A percentile compares a stretch with the other conserved stretches of the same genome.
phyloP scores from a whole-genome alignment of 1,284 basidiomycete genomes.

The Ustilago curta region DNA sequence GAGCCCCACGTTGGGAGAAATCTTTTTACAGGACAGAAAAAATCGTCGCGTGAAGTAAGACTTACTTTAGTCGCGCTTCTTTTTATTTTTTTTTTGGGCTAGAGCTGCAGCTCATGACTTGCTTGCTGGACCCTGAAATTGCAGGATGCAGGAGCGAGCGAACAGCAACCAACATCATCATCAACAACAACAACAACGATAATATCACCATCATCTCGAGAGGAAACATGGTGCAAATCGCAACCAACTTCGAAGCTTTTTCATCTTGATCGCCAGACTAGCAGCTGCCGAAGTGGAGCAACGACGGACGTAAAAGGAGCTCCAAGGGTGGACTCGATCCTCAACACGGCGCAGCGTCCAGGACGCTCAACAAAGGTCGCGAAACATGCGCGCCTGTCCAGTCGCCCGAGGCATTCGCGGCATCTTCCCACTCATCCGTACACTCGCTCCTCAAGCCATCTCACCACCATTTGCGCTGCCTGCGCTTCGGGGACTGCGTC shows the following conservation, averaged over 20 bases:
- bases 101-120: not conserved
- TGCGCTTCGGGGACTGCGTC: slow-evolving; percentile 34
- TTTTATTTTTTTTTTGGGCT: not conserved
- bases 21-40: slow-evolving; percentile 31
- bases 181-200: not conserved
- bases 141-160: not conserved
- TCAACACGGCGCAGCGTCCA: too few relatives aligned
- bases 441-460: slow-evolving; percentile 31
- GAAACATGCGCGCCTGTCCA: slow-evolving; percentile 28
- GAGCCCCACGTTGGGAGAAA: slow-evolving; percentile 68
- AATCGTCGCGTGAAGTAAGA: slow-evolving; percentile 2
- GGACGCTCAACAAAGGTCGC: not conserved
- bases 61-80: not conserved
- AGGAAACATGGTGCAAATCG: not conserved
- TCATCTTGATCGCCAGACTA: not conserved
- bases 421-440: slow-evolving; percentile 54
- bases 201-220: not conserved
- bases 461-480: slow-evolving; percentile 37
- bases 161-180: too few relatives aligned
- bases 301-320: too few relatives aligned
- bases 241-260: not conserved
- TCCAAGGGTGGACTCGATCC: too few relatives aligned
- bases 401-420: slow-evolving; percentile 40
- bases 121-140: slow-evolving; percentile 7
- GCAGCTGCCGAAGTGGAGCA: too few relatives aligned